Evolutionary conservation across 768 basidiomycete genomes (phyloP), one percentile per base, ranked within the genome.

Genomic region (Heimioporus sp.): DNA sequence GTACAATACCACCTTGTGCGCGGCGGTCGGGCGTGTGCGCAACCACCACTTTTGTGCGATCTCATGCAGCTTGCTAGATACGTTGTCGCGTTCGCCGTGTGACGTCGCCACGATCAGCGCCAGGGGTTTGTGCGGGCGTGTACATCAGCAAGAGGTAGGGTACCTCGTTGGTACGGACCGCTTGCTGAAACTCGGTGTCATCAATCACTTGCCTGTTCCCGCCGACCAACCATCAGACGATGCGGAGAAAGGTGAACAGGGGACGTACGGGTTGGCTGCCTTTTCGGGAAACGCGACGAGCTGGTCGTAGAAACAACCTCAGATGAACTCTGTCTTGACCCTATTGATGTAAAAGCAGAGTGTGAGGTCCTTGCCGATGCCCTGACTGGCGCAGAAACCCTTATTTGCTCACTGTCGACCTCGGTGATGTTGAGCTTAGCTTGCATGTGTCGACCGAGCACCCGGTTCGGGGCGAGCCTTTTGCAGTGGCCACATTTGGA

Each of bases 321-420:
- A 86, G 1, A 70, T 78, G 61, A 95, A 96, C 53, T 96, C 93
- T 1, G 82, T 81, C 66, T 75, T 80, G 3, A 77, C 84, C 8
- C 80, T 77, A 4, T 67, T 65, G 12, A 78, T 77, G 24, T 81
- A 90, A 75, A 87, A 87, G 39, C 82, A 70, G 38, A 98, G 72
- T 44, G 87, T 90, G 1, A 96, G 96, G 68, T 90, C 98, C 2
- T 91, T 92, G 28, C 77, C 65, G 16, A 99, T 78, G 3, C 76
- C 79, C 50, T 92, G 76, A 11, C 70, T 61, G 41, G 76, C 73
- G 70, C 96, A 99, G 6, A 94, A 63, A 76, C 67, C 38, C 76
- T 73, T 59, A 93, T 73, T 1, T 75, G 81, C 16, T 98, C 96
- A 62, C 96, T 98, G 64, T 99, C 82, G 13, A 99, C 86, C 55